Conservation (phyloP, 768 basidiomycete species). For the Naganishia randhawae region DNA sequence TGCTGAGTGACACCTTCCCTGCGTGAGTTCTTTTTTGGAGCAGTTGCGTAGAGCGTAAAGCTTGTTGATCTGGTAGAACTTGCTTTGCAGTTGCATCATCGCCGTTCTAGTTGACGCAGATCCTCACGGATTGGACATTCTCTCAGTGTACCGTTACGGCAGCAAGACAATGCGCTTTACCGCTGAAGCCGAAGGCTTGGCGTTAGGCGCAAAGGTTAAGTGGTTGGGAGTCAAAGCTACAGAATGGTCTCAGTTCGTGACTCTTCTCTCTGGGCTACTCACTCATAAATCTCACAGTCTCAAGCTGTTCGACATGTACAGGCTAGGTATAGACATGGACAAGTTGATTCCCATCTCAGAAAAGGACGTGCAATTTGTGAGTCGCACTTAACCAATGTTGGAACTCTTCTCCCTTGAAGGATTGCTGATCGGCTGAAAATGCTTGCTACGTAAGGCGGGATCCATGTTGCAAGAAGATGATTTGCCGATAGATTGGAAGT, state of each 20-base stretch:
- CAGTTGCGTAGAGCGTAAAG: neutral
- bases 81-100: constrained; percentile 63
- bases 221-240: constrained; percentile 76
- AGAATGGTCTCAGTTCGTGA: constrained; percentile 59
- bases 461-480: constrained; percentile 36
- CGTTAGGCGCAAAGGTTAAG: constrained; percentile 61
- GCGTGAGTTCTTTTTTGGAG: constrained; percentile 53
- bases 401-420: neutral
- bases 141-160: constrained; percentile 80
- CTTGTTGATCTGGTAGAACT: neutral
- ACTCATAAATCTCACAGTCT: too few species aligned
- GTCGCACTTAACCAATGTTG: neutral
- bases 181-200: constrained; percentile 63
- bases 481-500: constrained; percentile 41
- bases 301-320: constrained; percentile 44
- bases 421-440: constrained; percentile 25
- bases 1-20: constrained; percentile 64
- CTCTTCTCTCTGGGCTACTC: too few species aligned
- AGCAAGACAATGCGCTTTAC: constrained; percentile 64
- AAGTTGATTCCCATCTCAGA: constrained; percentile 64
- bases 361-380: constrained; percentile 72
- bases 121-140: constrained; percentile 86
- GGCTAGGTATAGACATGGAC: constrained; percentile 57
- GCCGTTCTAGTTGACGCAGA: constrained; percentile 82
- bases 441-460: constrained; percentile 35